Evolutionary conservation across 2,329 filamentous ascomycete species (phyloP).

Genomic region (Neofusicoccum cordaticola): DNA sequence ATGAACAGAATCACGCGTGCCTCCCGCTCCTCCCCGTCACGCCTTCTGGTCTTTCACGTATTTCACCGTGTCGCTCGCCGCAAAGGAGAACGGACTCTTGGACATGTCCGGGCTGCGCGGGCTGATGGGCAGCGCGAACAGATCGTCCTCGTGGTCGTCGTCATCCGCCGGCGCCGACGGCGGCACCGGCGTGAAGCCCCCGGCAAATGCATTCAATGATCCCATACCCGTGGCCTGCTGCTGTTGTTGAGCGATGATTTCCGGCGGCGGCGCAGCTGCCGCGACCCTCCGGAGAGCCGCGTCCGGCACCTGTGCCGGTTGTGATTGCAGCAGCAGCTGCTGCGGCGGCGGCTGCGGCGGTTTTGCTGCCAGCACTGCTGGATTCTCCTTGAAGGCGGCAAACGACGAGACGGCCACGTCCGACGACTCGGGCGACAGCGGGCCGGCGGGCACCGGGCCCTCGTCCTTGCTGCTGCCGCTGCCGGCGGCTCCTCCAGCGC

Average conservation of each 20-base stretch:
- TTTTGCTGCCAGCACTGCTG: slow-evolving; percentile 41
- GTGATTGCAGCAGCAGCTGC: slow-evolving; percentile 18
- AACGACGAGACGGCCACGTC: slow-evolving; percentile 63
- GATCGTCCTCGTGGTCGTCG: slow-evolving; percentile 68
- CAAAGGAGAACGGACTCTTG: slow-evolving; percentile 73
- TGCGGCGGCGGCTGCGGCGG: slow-evolving; percentile 21
- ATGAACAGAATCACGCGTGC: not conserved
- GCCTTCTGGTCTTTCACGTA: slow-evolving; percentile 30
- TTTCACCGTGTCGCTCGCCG: slow-evolving; percentile 32
- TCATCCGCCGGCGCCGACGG: slow-evolving; percentile 32
- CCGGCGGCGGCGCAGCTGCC: slow-evolving; percentile 35
- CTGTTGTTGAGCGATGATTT: slow-evolving; percentile 37
- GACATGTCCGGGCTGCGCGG: slow-evolving; percentile 83
- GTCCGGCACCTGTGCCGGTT: slow-evolving; percentile 17
- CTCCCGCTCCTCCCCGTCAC: slow-evolving; percentile 19
- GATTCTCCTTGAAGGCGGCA: slow-evolving; percentile 55
- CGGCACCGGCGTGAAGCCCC: slow-evolving; percentile 18
- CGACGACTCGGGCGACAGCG: slow-evolving; percentile 61
- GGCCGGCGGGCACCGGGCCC: slow-evolving; percentile 40
- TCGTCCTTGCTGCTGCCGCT: slow-evolving; percentile 19
- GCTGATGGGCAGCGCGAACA: slow-evolving; percentile 85
- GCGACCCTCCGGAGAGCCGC: slow-evolving; percentile 32
- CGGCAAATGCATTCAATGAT: slow-evolving; percentile 45
- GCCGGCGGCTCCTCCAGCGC: not conserved
- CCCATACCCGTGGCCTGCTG: slow-evolving; percentile 37